Conservation (phyloP, 192 early-diverging fungal species). For the Backusella australiensis region DNA sequence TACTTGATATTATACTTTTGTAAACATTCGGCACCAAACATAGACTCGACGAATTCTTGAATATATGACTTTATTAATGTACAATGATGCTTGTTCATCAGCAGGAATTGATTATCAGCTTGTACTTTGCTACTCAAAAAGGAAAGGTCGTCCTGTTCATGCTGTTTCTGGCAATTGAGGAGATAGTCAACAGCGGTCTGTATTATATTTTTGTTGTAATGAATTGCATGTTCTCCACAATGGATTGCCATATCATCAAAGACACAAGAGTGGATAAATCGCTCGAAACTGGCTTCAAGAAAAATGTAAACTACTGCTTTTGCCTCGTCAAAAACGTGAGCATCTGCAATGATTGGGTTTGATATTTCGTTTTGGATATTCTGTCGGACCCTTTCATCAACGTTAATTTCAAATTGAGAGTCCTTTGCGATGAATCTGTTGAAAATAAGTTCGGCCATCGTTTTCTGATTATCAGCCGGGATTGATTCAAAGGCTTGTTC, state of each 20-base stretch:
- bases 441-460: conserved; percentile 41
- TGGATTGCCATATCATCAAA: conserved; percentile 35
- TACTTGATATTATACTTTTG: neutral
- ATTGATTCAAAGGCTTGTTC: conserved; percentile 21
- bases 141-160: neutral
- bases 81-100: neutral
- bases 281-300: conserved; percentile 38
- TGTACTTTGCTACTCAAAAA: neutral
- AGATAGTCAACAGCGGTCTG: conserved; percentile 24
- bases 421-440: conserved; percentile 41
- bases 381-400: conserved; percentile 43
- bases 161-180: conserved; percentile 4
- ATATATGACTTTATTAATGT: conserved; percentile 1
- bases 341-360: neutral
- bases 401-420: conserved; percentile 51
- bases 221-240: conserved; percentile 25
- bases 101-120: neutral
- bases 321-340: conserved; percentile 26
- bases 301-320: conserved; percentile 36
- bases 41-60: neutral
- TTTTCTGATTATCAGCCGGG: neutral
- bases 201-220: conserved; percentile 22
- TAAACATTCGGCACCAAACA: neutral
- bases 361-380: conserved; percentile 18
- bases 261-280: conserved; percentile 23